These are phyloP conservation scores for Aspergillus sp. DNA, from an alignment of 2,329 filamentous ascomycete species.

Conservation along the genomic window DNA sequence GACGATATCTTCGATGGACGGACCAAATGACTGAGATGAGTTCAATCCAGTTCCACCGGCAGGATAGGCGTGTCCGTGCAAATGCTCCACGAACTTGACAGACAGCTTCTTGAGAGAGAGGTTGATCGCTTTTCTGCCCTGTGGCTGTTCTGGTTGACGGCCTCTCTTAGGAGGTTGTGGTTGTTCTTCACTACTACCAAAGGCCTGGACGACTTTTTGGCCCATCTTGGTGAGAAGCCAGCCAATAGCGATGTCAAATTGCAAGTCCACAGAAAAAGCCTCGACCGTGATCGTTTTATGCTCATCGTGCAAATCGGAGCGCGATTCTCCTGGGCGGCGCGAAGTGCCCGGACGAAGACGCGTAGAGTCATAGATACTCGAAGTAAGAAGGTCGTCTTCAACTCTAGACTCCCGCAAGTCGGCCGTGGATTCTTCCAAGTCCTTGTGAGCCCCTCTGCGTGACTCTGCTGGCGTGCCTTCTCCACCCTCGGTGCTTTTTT, in stretches of 20 bases:
- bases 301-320: conserved; percentile 1
- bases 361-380: conserved; percentile 15
- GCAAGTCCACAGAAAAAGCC: conserved; percentile 22
- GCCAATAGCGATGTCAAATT: conserved; percentile 36
- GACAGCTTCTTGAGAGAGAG: conserved; percentile 24
- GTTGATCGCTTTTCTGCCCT: conserved; percentile 12
- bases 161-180: conserved; percentile 5
- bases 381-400: conserved; percentile 20
- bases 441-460: conserved; percentile 7
- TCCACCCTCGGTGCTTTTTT: conserved; percentile 4
- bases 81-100: conserved; percentile 33
- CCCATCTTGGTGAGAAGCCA: conserved; percentile 35
- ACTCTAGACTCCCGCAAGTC: conserved; percentile 15
- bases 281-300: conserved; percentile 23
- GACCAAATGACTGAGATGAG: conserved; percentile 13
- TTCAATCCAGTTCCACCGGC: conserved; percentile 6
- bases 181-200: conserved; percentile 9
- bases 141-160: conserved; percentile 3
- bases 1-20: conserved; percentile 25
- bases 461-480: conserved; percentile 5
- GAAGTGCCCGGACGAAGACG: conserved; percentile 14
- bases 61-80: conserved; percentile 24
- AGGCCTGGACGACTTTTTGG: conserved; percentile 22
- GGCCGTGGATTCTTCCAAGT: conserved; percentile 15
- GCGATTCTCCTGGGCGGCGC: conserved; percentile 3